Evolutionary conservation across 441 rosid species (phyloP), one percentile per base, ranked within the genome.

Genomic region (Erysimum pusillum): DNA sequence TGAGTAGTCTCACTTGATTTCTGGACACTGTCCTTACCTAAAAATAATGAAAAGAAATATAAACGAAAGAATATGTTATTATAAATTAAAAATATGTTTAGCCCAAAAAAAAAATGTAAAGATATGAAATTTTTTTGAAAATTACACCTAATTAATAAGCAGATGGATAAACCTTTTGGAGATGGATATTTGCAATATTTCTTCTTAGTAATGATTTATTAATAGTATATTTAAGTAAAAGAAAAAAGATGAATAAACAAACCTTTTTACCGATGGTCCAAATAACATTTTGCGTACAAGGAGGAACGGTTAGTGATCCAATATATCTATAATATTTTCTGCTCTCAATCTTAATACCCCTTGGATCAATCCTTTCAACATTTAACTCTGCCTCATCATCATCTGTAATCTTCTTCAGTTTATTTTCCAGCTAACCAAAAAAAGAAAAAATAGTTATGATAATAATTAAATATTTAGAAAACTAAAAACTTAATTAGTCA

Each of bases 301-400:
- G 97, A 80, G 97, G 98, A 67, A 69, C 6, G 6, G 98, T 93
- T 25, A 93, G 98, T 64, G 98, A 93, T 56, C 97, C 98, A 4
- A 86, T 10, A 75, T 91, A 91, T 81, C 93, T 83, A 63, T 84
- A 93, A 69, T 88, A 93, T 66, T 87, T 83, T 75, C 87, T 80
- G 77, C 89, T 82, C 25, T 86, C 93, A 11, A 87, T 32, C 52
- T 85, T 79, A 20, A 93, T 80, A 17, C 59, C 13, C n/a, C 80
- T 84, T 25, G 97, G 94, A 65, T 91, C 76, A 14, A 86, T 71
- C 31, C 81, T 41, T 4, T 94, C 96, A 36, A 74, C 84, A 18
- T 32, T 69, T 59, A n/a, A 79, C 35, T 83, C 83, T n/a, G 18
- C 83, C 4, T 48, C 2, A 11, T 52, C 20, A 28, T 84, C 84